Conservation (phyloP, 2,329 filamentous ascomycete genomes). For the Macroventuria anomochaeta region DNA sequence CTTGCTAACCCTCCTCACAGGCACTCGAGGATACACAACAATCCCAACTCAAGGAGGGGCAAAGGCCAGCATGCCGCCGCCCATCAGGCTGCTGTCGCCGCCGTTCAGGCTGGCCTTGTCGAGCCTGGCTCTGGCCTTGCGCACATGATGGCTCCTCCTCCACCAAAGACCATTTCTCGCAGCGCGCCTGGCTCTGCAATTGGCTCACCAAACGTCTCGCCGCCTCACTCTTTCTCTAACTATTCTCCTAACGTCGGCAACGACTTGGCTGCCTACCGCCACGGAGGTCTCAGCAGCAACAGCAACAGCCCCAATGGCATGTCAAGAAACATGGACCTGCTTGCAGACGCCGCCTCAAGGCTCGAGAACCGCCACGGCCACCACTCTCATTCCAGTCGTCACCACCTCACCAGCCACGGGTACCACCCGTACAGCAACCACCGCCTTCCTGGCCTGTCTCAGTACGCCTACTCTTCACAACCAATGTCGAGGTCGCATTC, state of each 20-base stretch:
- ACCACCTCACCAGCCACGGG: conserved; percentile 50
- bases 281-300: conserved; percentile 39
- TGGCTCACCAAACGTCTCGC: conserved; percentile 93
- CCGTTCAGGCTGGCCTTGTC: conserved; percentile 58
- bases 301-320: conserved; percentile 56
- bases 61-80: conserved; percentile 77
- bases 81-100: conserved; percentile 62
- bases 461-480: conserved; percentile 69
- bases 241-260: conserved; percentile 65
- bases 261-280: conserved; percentile 63
- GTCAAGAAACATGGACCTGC: conserved; percentile 68
- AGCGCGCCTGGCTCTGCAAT: conserved; percentile 87
- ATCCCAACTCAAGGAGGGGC: conserved; percentile 92
- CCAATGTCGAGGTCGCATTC: conserved; percentile 92
- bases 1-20: conserved; percentile 52
- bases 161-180: conserved; percentile 75
- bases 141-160: conserved; percentile 80
- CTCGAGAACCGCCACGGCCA: conserved; percentile 66
- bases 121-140: conserved; percentile 57
- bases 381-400: conserved; percentile 48
- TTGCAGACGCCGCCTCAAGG: conserved; percentile 72
- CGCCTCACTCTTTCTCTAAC: conserved; percentile 81
- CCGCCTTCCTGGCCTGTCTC: conserved; percentile 64
- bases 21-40: conserved; percentile 98
- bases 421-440: conserved; percentile 57